These are phyloP conservation scores for Beauveria rudraprayagi DNA, from an alignment of 2,329 filamentous ascomycete genomes.

Conservation along the genomic window DNA sequence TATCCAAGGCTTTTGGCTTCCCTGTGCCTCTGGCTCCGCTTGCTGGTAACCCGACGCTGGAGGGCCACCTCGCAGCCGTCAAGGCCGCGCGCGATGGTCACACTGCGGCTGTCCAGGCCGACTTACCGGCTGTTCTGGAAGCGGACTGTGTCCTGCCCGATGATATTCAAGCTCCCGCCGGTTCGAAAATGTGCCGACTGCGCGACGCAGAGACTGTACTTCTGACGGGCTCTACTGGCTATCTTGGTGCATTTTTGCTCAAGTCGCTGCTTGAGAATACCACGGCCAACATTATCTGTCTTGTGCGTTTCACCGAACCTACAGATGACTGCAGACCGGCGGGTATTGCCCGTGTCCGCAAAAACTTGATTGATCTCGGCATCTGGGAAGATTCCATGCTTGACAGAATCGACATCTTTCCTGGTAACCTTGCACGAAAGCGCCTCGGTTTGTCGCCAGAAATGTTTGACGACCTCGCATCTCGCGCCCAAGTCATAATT, in stretches of 20 bases:
- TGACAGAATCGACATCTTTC: slow-evolving; percentile 68
- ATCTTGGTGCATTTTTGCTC: slow-evolving; percentile 67
- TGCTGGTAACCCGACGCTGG: slow-evolving; percentile 62
- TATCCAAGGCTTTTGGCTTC: slow-evolving; percentile 65
- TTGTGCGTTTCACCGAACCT: slow-evolving; percentile 65
- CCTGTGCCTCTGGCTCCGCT: slow-evolving; percentile 63
- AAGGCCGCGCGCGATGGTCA: slow-evolving; percentile 63
- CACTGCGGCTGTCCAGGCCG: slow-evolving; percentile 66
- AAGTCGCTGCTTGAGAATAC: slow-evolving; percentile 60
- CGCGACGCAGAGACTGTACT: slow-evolving; percentile 61
- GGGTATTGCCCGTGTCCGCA: slow-evolving; percentile 64
- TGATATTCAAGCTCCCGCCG: slow-evolving; percentile 52
- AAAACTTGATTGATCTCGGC: slow-evolving; percentile 69
- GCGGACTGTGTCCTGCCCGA: slow-evolving; percentile 60
- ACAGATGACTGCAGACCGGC: slow-evolving; percentile 54
- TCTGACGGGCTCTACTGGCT: slow-evolving; percentile 68
- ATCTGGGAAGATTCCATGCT: slow-evolving; percentile 71
- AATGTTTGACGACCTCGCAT: slow-evolving; percentile 56
- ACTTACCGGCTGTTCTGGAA: slow-evolving; percentile 60
- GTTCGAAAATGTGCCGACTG: slow-evolving; percentile 47
- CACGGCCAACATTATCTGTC: slow-evolving; percentile 60
- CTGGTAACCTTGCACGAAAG: slow-evolving; percentile 62
- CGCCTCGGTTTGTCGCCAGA: slow-evolving; percentile 60
- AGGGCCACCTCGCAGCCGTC: slow-evolving; percentile 66
- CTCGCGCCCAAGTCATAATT: slow-evolving; percentile 62